Evolutionary conservation across 108 stramenopile genomes (phyloP).

Genomic region (Pseudonitzschia delicatissima): DNA sequence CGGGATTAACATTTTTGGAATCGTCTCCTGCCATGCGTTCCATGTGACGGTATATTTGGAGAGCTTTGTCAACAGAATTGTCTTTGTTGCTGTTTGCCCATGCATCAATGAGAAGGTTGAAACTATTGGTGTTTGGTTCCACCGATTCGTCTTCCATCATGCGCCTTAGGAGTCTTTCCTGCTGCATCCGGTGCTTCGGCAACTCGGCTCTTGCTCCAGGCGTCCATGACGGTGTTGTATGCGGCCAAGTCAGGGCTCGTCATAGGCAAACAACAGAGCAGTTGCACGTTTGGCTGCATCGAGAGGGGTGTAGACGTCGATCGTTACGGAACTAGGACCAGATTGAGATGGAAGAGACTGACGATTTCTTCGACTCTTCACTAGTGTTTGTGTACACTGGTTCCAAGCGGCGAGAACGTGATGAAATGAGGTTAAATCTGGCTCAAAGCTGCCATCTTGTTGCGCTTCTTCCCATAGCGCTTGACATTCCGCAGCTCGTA

Average conservation of each 20-base stretch:
- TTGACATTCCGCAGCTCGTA: slow-evolving; percentile 25
- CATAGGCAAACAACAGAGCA: slow-evolving; percentile 21
- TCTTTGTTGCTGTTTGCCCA: slow-evolving; percentile 42
- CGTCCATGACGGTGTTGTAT: slow-evolving; percentile 29
- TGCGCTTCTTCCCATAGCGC: slow-evolving; percentile 18
- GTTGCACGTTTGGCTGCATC: slow-evolving; percentile 35
- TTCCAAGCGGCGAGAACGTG: slow-evolving; percentile 38
- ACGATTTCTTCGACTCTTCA: slow-evolving; percentile 12
- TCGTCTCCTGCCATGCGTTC: slow-evolving; percentile 15
- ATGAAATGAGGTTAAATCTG: slow-evolving; percentile 29
- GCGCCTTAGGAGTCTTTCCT: slow-evolving; percentile 29
- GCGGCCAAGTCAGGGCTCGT: slow-evolving; percentile 16
- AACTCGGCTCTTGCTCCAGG: slow-evolving; percentile 31
- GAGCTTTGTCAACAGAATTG: slow-evolving; percentile 24
- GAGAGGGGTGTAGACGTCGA: slow-evolving; percentile 33
- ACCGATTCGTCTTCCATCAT: slow-evolving; percentile 20
- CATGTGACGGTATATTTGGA: slow-evolving; percentile 36
- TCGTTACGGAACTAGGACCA: background rate
- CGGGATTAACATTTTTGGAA: slow-evolving; percentile 9
- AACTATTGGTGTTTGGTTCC: slow-evolving; percentile 50
- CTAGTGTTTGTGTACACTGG: slow-evolving; percentile 19
- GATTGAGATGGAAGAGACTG: background rate
- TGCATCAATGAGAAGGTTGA: slow-evolving; percentile 63
- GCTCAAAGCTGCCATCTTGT: background rate
- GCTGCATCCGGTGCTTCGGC: slow-evolving; percentile 21